phyloP scores from a whole-genome alignment of 2,329 filamentous ascomycete species.

The Coniochaeta sp. region DNA sequence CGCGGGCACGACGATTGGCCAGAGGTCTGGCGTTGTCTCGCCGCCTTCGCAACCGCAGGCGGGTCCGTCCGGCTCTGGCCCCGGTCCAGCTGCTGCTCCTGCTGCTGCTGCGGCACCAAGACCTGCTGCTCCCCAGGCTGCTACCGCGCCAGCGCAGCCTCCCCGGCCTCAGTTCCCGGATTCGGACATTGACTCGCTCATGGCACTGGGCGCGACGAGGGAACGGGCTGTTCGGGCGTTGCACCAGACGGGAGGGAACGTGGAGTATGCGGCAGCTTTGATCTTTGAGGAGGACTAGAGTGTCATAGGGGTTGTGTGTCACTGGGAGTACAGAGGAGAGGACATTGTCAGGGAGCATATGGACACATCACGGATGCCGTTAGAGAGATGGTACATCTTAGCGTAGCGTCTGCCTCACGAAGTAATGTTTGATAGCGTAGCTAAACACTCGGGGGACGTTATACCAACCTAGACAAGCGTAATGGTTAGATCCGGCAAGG shows the following conservation, averaged over 20 bases:
- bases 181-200: slow-evolving; percentile 68
- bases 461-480: neutral
- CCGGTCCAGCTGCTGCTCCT: no score
- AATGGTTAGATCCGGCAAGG: slow-evolving; percentile 1
- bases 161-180: slow-evolving; percentile 37
- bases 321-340: neutral
- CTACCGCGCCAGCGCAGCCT: slow-evolving; percentile 18
- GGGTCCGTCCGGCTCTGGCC: slow-evolving; percentile 15
- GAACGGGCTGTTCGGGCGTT: slow-evolving; percentile 74
- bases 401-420: neutral
- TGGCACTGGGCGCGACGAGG: slow-evolving; percentile 69
- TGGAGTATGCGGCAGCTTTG: slow-evolving; percentile 80
- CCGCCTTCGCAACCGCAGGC: slow-evolving; percentile 30
- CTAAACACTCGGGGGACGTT: neutral
- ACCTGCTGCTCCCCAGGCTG: slow-evolving; percentile 13
- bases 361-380: neutral
- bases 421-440: neutral
- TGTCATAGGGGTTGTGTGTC: slow-evolving; percentile 8
- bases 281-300: slow-evolving; percentile 49
- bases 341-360: neutral
- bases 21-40: slow-evolving; percentile 70
- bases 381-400: neutral
- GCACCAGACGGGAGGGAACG: slow-evolving; percentile 74
- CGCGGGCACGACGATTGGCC: slow-evolving; percentile 82
- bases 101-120: slow-evolving; percentile 19